Evolutionary conservation across 768 basidiomycete species (phyloP).

Genomic region (Tulasnella sp.): DNA sequence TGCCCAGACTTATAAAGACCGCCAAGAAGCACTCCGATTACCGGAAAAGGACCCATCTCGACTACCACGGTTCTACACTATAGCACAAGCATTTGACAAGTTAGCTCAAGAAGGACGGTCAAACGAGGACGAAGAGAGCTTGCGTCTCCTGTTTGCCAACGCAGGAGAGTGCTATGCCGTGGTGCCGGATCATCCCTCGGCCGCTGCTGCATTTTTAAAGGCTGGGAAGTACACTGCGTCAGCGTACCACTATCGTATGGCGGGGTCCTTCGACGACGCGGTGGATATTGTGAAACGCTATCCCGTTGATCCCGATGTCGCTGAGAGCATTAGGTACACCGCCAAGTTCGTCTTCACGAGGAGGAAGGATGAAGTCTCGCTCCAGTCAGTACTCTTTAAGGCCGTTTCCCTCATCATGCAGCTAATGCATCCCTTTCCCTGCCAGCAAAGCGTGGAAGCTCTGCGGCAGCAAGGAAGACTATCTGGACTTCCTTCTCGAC

Average conservation of each 20-base stretch:
- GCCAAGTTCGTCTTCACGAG: slow-evolving; percentile 49
- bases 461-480: slow-evolving; percentile 51
- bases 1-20: neutral
- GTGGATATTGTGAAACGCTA: slow-evolving; percentile 31
- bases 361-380: slow-evolving; percentile 40
- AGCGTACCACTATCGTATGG: slow-evolving; percentile 10
- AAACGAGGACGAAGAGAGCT: neutral
- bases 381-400: slow-evolving; percentile 1
- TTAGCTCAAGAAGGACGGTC: neutral
- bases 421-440: neutral
- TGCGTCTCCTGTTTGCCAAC: neutral
- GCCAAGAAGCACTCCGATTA: slow-evolving; percentile 15
- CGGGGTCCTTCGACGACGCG: slow-evolving; percentile 15
- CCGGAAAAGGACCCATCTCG: neutral
- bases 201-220: neutral
- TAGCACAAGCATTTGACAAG: neutral
- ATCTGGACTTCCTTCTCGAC: slow-evolving; percentile 53
- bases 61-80: neutral
- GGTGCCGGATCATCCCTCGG: neutral
- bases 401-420: slow-evolving; percentile 35
- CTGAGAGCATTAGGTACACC: slow-evolving; percentile 41
- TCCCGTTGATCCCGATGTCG: slow-evolving; percentile 38
- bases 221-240: slow-evolving; percentile 19
- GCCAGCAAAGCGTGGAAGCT: slow-evolving; percentile 46
- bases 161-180: neutral